Percentiles rank a stretch among this genome's conserved stretches.
phyloP scores from a whole-genome alignment of 2,329 filamentous ascomycete species.

The Ophiosphaerella korrae region DNA sequence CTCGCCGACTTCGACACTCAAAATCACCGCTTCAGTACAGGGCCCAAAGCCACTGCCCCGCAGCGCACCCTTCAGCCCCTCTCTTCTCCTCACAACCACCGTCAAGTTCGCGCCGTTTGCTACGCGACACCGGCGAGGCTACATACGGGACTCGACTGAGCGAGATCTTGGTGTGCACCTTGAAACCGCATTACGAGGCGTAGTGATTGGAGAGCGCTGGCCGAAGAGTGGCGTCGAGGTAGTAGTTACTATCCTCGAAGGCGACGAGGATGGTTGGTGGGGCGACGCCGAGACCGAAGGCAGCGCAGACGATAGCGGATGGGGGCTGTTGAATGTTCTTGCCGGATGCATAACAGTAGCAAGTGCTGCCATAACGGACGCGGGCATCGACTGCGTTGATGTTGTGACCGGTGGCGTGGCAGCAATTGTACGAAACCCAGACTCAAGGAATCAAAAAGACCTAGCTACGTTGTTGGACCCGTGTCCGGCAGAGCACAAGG shows the following conservation, averaged over 20 bases:
- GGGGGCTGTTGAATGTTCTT: constrained; percentile 90
- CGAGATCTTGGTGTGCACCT: constrained; percentile 89
- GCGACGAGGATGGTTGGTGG: constrained; percentile 79
- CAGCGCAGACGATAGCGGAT: constrained; percentile 66
- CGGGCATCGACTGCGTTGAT: constrained; percentile 94
- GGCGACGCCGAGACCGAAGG: constrained; percentile 51
- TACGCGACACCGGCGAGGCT: constrained; percentile 78
- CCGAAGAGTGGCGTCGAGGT: constrained; percentile 99
- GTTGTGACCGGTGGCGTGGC: constrained; percentile 88
- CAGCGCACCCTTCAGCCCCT: constrained; percentile 88
- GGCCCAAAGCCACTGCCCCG: constrained; percentile 88
- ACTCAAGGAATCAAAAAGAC: constrained; percentile 27
- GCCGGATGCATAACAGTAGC: constrained; percentile 92
- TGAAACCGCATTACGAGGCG: constrained; percentile 86
- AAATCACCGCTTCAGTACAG: constrained; percentile 91
- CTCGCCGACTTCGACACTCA: constrained; percentile 70
- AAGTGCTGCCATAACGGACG: constrained; percentile 89
- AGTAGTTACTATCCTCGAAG: constrained; percentile 89
- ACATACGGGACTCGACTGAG: constrained; percentile 83
- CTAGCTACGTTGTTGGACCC: constrained; percentile 75
- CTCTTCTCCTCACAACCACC: constrained; percentile 87
- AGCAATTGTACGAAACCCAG: constrained; percentile 64
- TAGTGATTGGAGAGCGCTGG: constrained; percentile 92
- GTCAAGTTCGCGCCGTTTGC: constrained; percentile 98
- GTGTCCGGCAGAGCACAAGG: constrained; percentile 76